Base-by-base conservation (phyloP, 1,284 basidiomycete species). In the Cryptococcus depauperatus region DNA sequence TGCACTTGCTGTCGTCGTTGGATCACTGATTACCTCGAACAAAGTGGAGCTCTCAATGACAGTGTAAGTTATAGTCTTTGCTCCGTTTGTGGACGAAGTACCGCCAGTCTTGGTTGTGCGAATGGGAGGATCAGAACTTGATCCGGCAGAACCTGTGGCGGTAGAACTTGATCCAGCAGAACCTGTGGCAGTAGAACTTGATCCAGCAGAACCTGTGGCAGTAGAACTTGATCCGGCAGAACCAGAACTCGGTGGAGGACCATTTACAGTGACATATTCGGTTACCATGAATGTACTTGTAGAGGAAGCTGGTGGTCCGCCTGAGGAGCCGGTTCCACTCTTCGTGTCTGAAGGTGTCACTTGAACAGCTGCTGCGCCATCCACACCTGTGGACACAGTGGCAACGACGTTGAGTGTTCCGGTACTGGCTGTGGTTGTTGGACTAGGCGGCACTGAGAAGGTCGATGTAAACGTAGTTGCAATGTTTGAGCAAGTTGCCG, bases 401-500 rank as follows among this genome's bases (percentile, higher is more conserved):
- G 54, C 54, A 1, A 51, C 44, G 3, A 55, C 54, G 13, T 37
- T 37, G 16, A 56, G 28, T 11, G 51, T 52, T 1, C 56, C 54
- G 3, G 6, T 46, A 4, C 48, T 41, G 3, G 26, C 30, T 3
- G 37, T 30, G 9, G 19, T 30, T 11, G 47, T 59, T 8, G 58
- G 58, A 33, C 51, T 53, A n/a, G 57, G 50, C 3, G 16, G 34
- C 18, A 59, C 55, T 5, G 35, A 10, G 48, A 52, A 57, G n/a
- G 49, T 50, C 41, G 29, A 25, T 14, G 18, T 2, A 26, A 32
- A 47, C 9, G 37, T 32, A 4, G 54, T 55, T 14, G 46, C 52
- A 35, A 42, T 48, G 29, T 37, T 48, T 9, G 56, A 47, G 30
- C 62, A 59, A 1, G 58, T 58, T 13, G 62, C 61, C 3, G 56